Percentiles rank a stretch among this genome's conserved stretches.
Evolutionary conservation across 2,329 filamentous ascomycete genomes (phyloP).

Genomic region (Hymenotorrendiella dingleyae): DNA sequence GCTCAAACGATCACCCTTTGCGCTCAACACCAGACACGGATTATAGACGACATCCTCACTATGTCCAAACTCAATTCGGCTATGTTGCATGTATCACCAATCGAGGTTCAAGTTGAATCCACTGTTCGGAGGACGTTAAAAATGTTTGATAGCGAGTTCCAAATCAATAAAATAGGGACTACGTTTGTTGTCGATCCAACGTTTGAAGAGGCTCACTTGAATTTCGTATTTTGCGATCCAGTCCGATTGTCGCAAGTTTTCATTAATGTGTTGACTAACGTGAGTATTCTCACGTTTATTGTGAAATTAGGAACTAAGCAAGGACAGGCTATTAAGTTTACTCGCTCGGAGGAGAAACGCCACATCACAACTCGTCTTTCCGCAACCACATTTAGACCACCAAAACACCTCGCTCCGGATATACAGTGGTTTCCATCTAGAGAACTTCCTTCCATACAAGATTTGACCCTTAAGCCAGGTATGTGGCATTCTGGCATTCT

Average conservation of each 20-base stretch:
- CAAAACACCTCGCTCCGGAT: neutral
- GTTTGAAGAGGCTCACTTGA: conserved; percentile 56
- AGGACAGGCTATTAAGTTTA: conserved; percentile 66
- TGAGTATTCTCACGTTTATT: neutral
- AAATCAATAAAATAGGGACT: conserved; percentile 65
- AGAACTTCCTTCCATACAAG: neutral
- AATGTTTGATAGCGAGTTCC: conserved; percentile 73
- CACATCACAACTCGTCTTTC: conserved; percentile 39
- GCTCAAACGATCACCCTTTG: conserved; percentile 76
- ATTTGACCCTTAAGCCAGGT: neutral
- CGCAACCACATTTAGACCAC: conserved; percentile 21
- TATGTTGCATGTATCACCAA: conserved; percentile 62
- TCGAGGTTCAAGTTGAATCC: conserved; percentile 57
- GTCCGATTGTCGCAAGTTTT: conserved; percentile 73
- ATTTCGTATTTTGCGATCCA: conserved; percentile 71
- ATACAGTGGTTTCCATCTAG: conserved; percentile 4
- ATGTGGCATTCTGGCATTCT: too few species aligned
- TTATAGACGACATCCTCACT: conserved; percentile 64
- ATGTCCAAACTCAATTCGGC: conserved; percentile 66
- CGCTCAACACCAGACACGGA: conserved; percentile 54
- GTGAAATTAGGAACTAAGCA: neutral
- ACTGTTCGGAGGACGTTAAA: conserved; percentile 65
- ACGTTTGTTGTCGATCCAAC: conserved; percentile 63
- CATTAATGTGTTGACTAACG: conserved; percentile 74
- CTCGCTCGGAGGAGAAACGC: conserved; percentile 54